A percentile compares a stretch with the other conserved stretches of the same genome.
Evolutionary conservation across 78 protist genomes (phyloP).

Genomic region (Dictyostelium citrinum): DNA sequence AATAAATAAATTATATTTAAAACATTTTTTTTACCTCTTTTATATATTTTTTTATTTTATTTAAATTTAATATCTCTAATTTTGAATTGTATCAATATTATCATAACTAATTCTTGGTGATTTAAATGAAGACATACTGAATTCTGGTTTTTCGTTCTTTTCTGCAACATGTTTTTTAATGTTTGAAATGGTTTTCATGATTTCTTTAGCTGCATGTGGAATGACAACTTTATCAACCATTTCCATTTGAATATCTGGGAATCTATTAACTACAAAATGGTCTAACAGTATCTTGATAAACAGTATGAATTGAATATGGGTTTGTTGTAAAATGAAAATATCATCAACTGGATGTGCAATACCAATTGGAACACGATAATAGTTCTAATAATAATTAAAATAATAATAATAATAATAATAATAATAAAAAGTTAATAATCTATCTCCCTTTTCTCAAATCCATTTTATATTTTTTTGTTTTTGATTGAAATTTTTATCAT

Average conservation of each 20-base stretch:
- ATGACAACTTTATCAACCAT: conserved; percentile 55
- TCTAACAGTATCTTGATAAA: conserved; percentile 21
- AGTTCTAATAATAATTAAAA: background rate
- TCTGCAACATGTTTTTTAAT: conserved; percentile 7
- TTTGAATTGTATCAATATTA: conserved; percentile 11
- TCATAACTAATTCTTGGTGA: conserved; percentile 39
- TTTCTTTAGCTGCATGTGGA: conserved; percentile 57
- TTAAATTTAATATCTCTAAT: no score
- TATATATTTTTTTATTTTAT: no score
- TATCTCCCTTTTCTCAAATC: no score
- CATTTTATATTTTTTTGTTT: no score
- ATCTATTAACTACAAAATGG: conserved; percentile 61
- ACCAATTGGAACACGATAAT: conserved; percentile 62
- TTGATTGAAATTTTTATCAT: no score
- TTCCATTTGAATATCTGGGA: conserved; percentile 76
- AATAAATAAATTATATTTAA: no score
- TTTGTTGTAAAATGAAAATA: conserved; percentile 23
- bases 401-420: background rate
- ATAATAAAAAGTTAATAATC: background rate
- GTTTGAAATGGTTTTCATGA: conserved; percentile 5
- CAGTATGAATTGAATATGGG: conserved; percentile 22
- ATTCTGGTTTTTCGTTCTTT: background rate
- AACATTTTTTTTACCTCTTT: no score
- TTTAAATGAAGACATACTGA: background rate
- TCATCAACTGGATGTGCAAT: conserved; percentile 65